phyloP scores from a whole-genome alignment of 371 early-diverging fungal species.

The Apophysomyces elegans region DNA sequence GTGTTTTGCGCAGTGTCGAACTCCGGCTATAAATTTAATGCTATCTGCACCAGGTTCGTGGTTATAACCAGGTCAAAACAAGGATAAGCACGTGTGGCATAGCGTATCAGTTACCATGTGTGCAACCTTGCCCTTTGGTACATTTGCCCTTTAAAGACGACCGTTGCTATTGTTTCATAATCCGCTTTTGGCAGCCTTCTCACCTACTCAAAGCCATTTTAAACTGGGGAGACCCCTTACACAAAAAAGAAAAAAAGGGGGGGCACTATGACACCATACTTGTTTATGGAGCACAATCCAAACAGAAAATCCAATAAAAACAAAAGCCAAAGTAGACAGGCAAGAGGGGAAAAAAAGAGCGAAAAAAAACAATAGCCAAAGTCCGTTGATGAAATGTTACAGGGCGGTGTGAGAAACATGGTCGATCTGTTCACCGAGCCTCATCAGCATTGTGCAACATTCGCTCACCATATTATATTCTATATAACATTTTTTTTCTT shows the following conservation, averaged over 20 bases:
- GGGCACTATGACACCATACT: slow-evolving; percentile 2
- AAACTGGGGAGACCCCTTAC: background rate
- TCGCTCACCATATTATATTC: background rate
- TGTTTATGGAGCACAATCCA: background rate
- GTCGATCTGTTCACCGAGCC: slow-evolving; percentile 8
- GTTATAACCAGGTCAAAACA: slow-evolving; percentile 1
- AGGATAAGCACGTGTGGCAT: slow-evolving; percentile 15
- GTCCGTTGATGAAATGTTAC: slow-evolving; percentile 7
- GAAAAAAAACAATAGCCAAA: background rate
- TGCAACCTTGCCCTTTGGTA: slow-evolving; percentile 9
- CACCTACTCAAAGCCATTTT: background rate
- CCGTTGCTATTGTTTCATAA: background rate
- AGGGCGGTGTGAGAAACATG: slow-evolving; percentile 1
- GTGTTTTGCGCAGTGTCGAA: background rate
- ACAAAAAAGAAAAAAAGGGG: background rate
- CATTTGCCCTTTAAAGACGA: slow-evolving; percentile 14
- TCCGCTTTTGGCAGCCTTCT: slow-evolving; percentile 4
- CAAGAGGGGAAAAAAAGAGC: background rate
- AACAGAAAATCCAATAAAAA: background rate
- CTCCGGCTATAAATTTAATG: slow-evolving; percentile 10
- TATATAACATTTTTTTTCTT: slow-evolving; percentile 1
- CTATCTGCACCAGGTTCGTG: slow-evolving; percentile 10
- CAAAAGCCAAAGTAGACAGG: slow-evolving; percentile 1
- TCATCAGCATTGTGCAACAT: slow-evolving; percentile 12
- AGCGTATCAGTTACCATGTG: slow-evolving; percentile 15